Percentiles rank a stretch among this genome's conserved stretches.
These are phyloP conservation scores for Nicotiana sylvestris DNA, from an alignment of 257 asterid genomes.

Conservation along the genomic window DNA sequence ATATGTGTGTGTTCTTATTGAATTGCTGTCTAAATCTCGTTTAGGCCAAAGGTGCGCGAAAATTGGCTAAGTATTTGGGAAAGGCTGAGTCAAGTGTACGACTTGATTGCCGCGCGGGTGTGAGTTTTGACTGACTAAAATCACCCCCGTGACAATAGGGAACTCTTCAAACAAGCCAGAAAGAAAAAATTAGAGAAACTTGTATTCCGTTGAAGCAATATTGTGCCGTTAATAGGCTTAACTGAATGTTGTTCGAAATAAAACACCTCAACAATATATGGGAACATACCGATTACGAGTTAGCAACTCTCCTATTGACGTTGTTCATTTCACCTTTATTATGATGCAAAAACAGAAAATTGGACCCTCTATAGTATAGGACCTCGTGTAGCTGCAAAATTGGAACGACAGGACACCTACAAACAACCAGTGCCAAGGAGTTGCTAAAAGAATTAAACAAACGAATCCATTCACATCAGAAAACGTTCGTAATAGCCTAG, in stretches of 20 bases:
- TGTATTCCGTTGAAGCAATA: background rate
- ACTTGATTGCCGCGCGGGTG: no score
- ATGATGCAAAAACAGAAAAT: background rate
- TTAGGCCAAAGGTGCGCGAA: no score
- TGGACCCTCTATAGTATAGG: background rate
- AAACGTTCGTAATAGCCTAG: background rate
- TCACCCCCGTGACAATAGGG: background rate
- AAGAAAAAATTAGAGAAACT: background rate
- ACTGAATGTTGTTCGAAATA: background rate
- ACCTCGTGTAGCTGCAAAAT: background rate
- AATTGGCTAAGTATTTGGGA: no score
- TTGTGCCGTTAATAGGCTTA: background rate
- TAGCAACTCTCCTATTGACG: background rate
- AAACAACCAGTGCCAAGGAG: background rate
- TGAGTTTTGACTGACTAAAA: no score
- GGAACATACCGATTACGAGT: background rate
- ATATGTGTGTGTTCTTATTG: no score
- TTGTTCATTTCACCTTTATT: background rate
- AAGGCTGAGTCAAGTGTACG: no score
- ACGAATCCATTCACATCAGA: background rate
- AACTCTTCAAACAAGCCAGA: background rate
- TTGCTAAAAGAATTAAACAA: constrained; percentile 1
- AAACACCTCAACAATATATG: background rate
- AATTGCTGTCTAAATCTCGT: no score
- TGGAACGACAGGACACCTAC: background rate